Percentiles rank a stretch among this genome's conserved stretches.
Conservation (phyloP, 169 alveolate species). For the Plasmodium berghei region DNA sequence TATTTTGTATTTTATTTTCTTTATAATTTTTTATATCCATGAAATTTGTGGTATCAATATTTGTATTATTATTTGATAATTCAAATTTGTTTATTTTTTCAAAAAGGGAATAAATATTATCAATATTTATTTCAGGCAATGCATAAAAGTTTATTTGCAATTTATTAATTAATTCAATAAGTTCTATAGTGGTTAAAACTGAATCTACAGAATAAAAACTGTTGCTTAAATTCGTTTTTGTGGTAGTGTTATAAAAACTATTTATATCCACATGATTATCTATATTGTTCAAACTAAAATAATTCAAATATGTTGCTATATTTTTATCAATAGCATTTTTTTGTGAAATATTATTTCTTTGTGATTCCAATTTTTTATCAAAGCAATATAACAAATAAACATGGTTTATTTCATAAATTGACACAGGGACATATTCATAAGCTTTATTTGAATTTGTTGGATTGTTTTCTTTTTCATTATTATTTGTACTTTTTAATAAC, state of each 20-base stretch:
- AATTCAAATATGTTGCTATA: conserved; percentile 7
- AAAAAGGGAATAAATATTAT: conserved; percentile 32
- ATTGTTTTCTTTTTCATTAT: background rate
- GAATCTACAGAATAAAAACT: conserved; percentile 55
- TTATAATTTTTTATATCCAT: background rate
- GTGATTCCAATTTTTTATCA: conserved; percentile 66
- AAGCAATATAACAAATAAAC: conserved; percentile 59
- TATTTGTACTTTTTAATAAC: background rate
- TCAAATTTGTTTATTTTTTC: background rate
- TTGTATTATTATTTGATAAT: background rate
- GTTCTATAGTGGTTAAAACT: conserved; percentile 60
- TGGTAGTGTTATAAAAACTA: too few relatives aligned
- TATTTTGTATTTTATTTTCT: background rate
- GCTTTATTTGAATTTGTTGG: background rate
- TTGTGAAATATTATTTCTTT: conserved; percentile 17
- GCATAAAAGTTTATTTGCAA: conserved; percentile 36
- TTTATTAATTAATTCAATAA: conserved; percentile 36
- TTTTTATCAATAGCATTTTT: conserved; percentile 24
- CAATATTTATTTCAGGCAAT: conserved; percentile 22
- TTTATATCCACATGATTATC: background rate
- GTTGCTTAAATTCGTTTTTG: background rate
- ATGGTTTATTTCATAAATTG: conserved; percentile 56
- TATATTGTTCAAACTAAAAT: background rate
- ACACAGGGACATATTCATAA: background rate
- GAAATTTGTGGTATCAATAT: background rate